These are phyloP conservation scores for Teunomyces atbi DNA, from an alignment of 805 yeast species.

Conservation along the genomic window DNA sequence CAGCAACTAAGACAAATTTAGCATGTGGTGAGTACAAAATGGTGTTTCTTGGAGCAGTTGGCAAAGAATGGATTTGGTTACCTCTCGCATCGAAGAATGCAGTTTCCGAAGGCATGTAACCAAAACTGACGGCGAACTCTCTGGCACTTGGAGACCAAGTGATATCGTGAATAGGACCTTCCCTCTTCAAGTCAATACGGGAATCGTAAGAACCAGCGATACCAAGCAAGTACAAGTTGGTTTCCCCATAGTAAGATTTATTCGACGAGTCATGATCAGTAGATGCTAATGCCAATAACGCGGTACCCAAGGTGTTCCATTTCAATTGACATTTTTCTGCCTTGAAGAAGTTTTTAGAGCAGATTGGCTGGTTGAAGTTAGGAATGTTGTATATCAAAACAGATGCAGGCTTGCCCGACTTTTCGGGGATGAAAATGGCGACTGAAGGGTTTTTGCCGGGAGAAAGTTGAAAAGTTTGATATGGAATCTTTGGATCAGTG, in stretches of 20 bases:
- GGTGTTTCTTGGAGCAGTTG: constrained; percentile 86
- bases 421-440: constrained; percentile 88
- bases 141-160: constrained; percentile 96
- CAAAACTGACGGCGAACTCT: constrained; percentile 96
- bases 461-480: constrained; percentile 62
- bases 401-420: constrained; percentile 83
- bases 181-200: constrained; percentile 80
- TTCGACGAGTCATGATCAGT: constrained; percentile 95
- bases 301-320: constrained; percentile 96
- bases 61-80: constrained; percentile 75
- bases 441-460: constrained; percentile 90
- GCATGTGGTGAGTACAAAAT: constrained; percentile 93
- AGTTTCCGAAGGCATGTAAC: constrained; percentile 96
- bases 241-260: constrained; percentile 95
- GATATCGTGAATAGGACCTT: constrained; percentile 97
- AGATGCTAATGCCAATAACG: constrained; percentile 86
- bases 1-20: constrained; percentile 86
- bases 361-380: constrained; percentile 70
- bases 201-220: constrained; percentile 91
- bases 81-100: constrained; percentile 95
- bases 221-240: constrained; percentile 84
- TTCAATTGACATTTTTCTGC: constrained; percentile 90
- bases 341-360: constrained; percentile 87
- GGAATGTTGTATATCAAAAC: constrained; percentile 83
- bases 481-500: constrained; percentile 50